phyloP scores from a whole-genome alignment of 1,284 basidiomycete genomes.

The Caloboletus firmus region DNA sequence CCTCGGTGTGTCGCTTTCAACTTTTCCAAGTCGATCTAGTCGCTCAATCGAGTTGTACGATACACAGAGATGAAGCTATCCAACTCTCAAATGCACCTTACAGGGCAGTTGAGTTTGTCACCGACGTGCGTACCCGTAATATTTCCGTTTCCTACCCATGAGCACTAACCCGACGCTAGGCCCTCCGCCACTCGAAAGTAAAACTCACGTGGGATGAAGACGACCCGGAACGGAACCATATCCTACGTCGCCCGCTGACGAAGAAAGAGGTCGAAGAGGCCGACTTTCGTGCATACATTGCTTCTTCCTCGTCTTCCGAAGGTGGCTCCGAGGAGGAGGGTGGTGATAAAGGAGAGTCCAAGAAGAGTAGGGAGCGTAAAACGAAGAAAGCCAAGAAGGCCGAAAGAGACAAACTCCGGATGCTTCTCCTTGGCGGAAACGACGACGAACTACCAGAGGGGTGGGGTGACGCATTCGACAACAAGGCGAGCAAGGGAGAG shows the following conservation, averaged over 20 bases:
- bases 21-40: not conserved
- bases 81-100: slow-evolving; percentile 66
- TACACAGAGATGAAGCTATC: slow-evolving; percentile 76
- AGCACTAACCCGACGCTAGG: slow-evolving; percentile 48
- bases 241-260: slow-evolving; percentile 78
- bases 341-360: slow-evolving; percentile 2
- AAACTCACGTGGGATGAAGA: slow-evolving; percentile 99
- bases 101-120: slow-evolving; percentile 89
- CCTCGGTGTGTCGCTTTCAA: slow-evolving; percentile 51
- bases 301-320: slow-evolving; percentile 68
- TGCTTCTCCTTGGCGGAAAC: slow-evolving; percentile 66
- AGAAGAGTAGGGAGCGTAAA: not conserved
- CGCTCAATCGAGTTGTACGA: not conserved
- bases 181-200: slow-evolving; percentile 97
- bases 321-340: slow-evolving; percentile 46
- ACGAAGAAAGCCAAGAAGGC: slow-evolving; percentile 39
- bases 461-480: slow-evolving; percentile 55
- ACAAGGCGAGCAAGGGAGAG: slow-evolving; percentile 11
- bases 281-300: slow-evolving; percentile 85
- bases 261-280: slow-evolving; percentile 86
- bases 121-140: slow-evolving; percentile 66
- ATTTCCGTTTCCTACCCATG: not conserved
- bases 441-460: slow-evolving; percentile 73
- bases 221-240: slow-evolving; percentile 82
- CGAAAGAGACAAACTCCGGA: slow-evolving; percentile 66